phyloP scores from a whole-genome alignment of 2,329 filamentous ascomycete species.

The Exophiala mesophila region DNA sequence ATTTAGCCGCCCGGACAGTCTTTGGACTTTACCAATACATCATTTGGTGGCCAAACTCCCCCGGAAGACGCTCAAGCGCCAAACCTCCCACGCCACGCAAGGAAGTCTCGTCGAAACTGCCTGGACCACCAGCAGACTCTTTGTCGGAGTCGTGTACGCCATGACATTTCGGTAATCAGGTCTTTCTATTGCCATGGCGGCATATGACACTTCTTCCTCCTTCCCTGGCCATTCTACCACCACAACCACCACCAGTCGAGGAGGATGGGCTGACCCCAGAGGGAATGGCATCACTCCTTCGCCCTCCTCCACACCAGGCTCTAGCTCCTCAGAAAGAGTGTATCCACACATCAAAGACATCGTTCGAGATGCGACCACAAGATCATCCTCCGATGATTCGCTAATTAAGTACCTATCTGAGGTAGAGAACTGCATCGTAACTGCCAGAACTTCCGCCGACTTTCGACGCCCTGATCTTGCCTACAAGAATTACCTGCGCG shows the following conservation, averaged over 20 bases:
- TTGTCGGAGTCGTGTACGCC: slow-evolving; percentile 6
- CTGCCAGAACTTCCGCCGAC: slow-evolving; percentile 38
- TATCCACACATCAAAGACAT: slow-evolving; percentile 44
- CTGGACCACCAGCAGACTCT: neutral
- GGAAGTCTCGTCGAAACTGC: no score
- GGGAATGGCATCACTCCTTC: neutral
- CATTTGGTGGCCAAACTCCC: no score
- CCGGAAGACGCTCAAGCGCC: no score
- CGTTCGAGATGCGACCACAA: slow-evolving; percentile 44
- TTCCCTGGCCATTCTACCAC: slow-evolving; percentile 14
- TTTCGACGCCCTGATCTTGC: slow-evolving; percentile 68
- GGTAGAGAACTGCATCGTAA: slow-evolving; percentile 39
- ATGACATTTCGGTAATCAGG: slow-evolving; percentile 18
- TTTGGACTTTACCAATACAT: no score
- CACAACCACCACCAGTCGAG: slow-evolving; percentile 9
- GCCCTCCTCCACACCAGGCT: slow-evolving; percentile 4
- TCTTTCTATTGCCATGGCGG: slow-evolving; percentile 22
- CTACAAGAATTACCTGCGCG: slow-evolving; percentile 77
- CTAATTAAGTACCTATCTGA: slow-evolving; percentile 25
- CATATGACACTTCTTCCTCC: slow-evolving; percentile 22
- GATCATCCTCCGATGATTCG: slow-evolving; percentile 21
- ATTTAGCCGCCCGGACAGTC: no score
- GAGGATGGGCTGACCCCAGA: slow-evolving; percentile 24
- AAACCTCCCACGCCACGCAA: no score
- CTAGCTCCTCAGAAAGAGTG: slow-evolving; percentile 15